phyloP scores from a whole-genome alignment of 306 rosid genomes.

The Acmispon strigosus region DNA sequence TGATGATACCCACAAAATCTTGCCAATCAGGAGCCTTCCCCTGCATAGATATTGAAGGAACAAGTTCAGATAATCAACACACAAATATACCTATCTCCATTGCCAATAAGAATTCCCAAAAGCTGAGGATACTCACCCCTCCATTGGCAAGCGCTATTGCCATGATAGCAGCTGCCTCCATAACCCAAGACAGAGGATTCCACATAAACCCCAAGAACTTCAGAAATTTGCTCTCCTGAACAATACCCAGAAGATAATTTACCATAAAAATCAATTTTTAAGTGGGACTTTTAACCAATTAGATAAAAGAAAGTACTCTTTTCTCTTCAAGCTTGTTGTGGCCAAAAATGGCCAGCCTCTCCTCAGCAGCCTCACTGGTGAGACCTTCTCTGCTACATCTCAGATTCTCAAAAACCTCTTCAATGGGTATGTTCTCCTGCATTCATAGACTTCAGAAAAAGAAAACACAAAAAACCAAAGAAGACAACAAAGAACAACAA shows the following conservation, averaged over 20 bases:
- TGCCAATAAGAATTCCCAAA: constrained; percentile 2
- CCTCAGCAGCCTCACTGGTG: constrained; percentile 79
- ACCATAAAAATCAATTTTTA: neutral
- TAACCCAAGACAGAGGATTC: constrained; percentile 99
- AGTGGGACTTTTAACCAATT: neutral
- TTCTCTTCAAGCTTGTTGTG: constrained; percentile 98
- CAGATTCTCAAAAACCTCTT: constrained; percentile 92
- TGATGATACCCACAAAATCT: constrained; percentile 96
- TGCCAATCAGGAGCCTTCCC: constrained; percentile 98
- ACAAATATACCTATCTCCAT: neutral
- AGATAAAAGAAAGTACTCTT: constrained; percentile 31
- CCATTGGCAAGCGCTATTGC: constrained; percentile 99
- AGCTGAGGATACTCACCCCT: constrained; percentile 52
- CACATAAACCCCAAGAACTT: constrained; percentile 98
- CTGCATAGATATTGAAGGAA: constrained; percentile 32
- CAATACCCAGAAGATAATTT: constrained; percentile 24
- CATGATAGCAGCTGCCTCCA: constrained; percentile 99
- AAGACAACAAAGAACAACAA: neutral
- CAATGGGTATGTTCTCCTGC: constrained; percentile 96
- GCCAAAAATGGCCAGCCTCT: constrained; percentile 76
- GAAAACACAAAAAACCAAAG: neutral
- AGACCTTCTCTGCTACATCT: constrained; percentile 97
- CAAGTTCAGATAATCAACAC: constrained; percentile 5
- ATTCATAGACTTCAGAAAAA: constrained; percentile 18
- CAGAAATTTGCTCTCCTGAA: constrained; percentile 84